Evolutionary conservation across 306 rosid species (phyloP).

Genomic region (Citrullus amarus): DNA sequence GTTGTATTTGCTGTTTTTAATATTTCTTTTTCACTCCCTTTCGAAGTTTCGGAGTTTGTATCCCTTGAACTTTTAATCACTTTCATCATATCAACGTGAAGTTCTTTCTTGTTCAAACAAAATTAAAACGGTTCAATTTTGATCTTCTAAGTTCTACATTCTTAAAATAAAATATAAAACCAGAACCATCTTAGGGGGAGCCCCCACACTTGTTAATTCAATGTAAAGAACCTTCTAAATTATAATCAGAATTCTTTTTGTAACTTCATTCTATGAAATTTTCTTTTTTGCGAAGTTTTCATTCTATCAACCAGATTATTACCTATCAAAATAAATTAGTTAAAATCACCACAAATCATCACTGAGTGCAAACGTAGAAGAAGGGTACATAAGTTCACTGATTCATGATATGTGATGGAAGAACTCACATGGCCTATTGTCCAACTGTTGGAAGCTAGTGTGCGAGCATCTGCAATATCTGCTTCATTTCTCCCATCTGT

Average conservation of each 20-base stretch:
- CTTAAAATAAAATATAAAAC: not conserved
- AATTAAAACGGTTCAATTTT: not conserved
- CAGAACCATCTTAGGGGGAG: not conserved
- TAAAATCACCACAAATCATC: not conserved
- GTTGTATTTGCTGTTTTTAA: no score
- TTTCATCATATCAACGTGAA: no score
- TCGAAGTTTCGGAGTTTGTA: no score
- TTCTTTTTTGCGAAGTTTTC: not conserved
- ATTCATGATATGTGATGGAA: not conserved
- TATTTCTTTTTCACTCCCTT: no score
- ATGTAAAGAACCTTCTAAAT: not conserved
- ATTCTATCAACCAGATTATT: not conserved
- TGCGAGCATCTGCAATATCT: slow-evolving; percentile 63
- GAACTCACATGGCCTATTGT: slow-evolving; percentile 45
- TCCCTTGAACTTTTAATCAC: no score
- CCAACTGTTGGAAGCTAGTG: slow-evolving; percentile 68
- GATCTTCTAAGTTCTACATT: not conserved
- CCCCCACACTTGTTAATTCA: not conserved
- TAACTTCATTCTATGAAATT: not conserved
- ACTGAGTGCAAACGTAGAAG: not conserved
- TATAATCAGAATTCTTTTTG: not conserved
- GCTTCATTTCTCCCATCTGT: slow-evolving; percentile 49
- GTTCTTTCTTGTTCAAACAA: no score
- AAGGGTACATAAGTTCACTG: not conserved
- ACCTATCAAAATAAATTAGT: not conserved